These are phyloP conservation scores for Amphirosellinia nigrospora DNA, from an alignment of 495 filamentous ascomycete species.

Conservation along the genomic window DNA sequence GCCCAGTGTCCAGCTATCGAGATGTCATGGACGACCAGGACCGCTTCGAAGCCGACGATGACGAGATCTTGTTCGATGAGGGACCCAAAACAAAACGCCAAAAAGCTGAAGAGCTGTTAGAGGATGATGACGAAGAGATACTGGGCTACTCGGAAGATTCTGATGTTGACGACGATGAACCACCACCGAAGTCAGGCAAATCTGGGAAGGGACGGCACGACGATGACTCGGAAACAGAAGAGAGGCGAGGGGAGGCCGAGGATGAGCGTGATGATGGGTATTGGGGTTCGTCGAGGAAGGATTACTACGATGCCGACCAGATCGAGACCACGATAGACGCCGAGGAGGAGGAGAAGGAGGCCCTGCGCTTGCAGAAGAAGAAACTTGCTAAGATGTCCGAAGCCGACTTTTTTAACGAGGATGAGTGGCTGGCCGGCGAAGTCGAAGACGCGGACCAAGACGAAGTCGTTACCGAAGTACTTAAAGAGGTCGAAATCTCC, in stretches of 20 bases:
- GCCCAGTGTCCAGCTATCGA: slow-evolving; percentile 70
- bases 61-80: slow-evolving; percentile 85
- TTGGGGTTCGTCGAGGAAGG: slow-evolving; percentile 86
- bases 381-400: slow-evolving; percentile 83
- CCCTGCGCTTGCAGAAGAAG: slow-evolving; percentile 84
- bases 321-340: slow-evolving; percentile 94
- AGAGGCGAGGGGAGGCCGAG: slow-evolving; percentile 54
- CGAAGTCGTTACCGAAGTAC: slow-evolving; percentile 75
- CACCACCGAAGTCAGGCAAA: slow-evolving; percentile 33
- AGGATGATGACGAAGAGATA: slow-evolving; percentile 89
- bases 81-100: slow-evolving; percentile 77
- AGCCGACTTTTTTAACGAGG: slow-evolving; percentile 91
- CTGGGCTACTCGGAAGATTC: slow-evolving; percentile 68
- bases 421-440: slow-evolving; percentile 70
- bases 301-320: slow-evolving; percentile 89
- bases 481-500: slow-evolving; percentile 81
- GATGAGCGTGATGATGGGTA: slow-evolving; percentile 78
- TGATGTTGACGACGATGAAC: slow-evolving; percentile 57
- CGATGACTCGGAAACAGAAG: slow-evolving; percentile 52
- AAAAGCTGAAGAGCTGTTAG: slow-evolving; percentile 62
- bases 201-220: slow-evolving; percentile 26
- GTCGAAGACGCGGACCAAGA: slow-evolving; percentile 53
- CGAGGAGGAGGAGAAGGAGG: slow-evolving; percentile 89
- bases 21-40: slow-evolving; percentile 92
- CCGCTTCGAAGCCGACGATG: slow-evolving; percentile 82